Evolutionary conservation across 352 stramenopile genomes (phyloP).

Genomic region (Phytopythium boreale): DNA sequence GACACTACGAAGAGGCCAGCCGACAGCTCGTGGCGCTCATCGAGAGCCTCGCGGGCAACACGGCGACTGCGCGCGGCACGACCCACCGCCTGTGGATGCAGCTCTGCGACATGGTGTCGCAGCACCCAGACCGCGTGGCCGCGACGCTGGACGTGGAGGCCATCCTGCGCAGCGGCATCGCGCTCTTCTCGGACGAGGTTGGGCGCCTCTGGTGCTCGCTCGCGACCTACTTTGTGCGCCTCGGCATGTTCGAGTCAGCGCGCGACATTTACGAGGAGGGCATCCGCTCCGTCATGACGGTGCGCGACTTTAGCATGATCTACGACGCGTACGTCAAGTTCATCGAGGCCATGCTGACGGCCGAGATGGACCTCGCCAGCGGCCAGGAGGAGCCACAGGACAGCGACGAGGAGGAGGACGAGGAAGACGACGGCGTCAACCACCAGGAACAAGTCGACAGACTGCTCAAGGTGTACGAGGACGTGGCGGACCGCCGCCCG

Average conservation of each 20-base stretch:
- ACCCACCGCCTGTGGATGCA: conserved; percentile 97
- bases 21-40: conserved; percentile 79
- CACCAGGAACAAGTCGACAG: conserved; percentile 74
- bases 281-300: conserved; percentile 63
- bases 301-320: conserved; percentile 98
- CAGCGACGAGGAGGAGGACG: conserved; percentile 66
- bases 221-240: conserved; percentile 96
- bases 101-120: conserved; percentile 95
- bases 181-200: conserved; percentile 94
- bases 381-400: conserved; percentile 18
- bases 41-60: conserved; percentile 41
- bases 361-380: conserved; percentile 90
- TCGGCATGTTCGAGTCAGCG: conserved; percentile 96
- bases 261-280: conserved; percentile 96
- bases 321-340: conserved; percentile 99
- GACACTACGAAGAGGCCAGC: conserved; percentile 81
- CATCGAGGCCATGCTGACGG: conserved; percentile 96
- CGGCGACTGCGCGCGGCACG: conserved; percentile 33
- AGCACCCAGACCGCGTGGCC: conserved; percentile 90
- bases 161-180: conserved; percentile 93
- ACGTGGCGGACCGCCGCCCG: conserved; percentile 94
- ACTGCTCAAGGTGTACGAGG: conserved; percentile 83
- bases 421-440: conserved; percentile 53
- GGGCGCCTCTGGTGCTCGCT: conserved; percentile 97
- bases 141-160: conserved; percentile 92